Evolutionary conservation across 2,329 filamentous ascomycete species (phyloP).

Genomic region (Lojkania enalia): DNA sequence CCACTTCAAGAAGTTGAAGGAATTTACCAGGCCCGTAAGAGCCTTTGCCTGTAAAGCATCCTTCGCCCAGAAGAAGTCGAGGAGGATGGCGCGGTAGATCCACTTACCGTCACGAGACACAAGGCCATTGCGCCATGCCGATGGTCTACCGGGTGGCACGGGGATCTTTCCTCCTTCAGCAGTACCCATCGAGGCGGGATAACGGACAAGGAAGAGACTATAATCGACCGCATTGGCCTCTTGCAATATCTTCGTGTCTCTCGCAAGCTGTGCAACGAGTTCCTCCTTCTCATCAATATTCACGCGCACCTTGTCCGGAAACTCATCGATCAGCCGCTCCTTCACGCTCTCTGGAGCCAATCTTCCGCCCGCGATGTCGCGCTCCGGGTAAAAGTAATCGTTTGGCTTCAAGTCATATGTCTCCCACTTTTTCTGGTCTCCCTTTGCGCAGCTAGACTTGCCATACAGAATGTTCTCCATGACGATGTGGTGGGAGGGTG

Average conservation of each 20-base stretch:
- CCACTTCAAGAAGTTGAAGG: conserved; percentile 58
- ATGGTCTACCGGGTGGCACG: conserved; percentile 35
- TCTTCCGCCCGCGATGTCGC: conserved; percentile 67
- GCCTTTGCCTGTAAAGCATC: conserved; percentile 68
- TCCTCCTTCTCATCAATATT: conserved; percentile 58
- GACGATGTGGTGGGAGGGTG: conserved; percentile 72
- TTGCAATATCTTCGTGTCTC: conserved; percentile 66
- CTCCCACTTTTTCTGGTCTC: conserved; percentile 61
- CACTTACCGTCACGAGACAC: conserved; percentile 65
- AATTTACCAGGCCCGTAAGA: conserved; percentile 66
- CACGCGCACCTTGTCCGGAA: conserved; percentile 67
- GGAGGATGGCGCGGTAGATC: conserved; percentile 67
- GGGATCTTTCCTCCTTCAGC: conserved; percentile 34
- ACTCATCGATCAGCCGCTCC: conserved; percentile 67
- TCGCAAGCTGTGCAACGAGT: conserved; percentile 59
- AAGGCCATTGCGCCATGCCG: conserved; percentile 65
- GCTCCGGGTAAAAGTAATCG: conserved; percentile 75
- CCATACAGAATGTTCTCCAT: conserved; percentile 77
- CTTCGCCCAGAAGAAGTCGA: conserved; percentile 81
- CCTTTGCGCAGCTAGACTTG: conserved; percentile 49
- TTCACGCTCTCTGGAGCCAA: conserved; percentile 68
- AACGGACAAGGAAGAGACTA: conserved; percentile 70
- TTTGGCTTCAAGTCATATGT: conserved; percentile 75
- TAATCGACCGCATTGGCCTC: conserved; percentile 72
- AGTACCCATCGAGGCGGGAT: conserved; percentile 47